Evolutionary conservation across 192 early-diverging fungal genomes (phyloP).

Genomic region (Mycoemilia scoparia): DNA sequence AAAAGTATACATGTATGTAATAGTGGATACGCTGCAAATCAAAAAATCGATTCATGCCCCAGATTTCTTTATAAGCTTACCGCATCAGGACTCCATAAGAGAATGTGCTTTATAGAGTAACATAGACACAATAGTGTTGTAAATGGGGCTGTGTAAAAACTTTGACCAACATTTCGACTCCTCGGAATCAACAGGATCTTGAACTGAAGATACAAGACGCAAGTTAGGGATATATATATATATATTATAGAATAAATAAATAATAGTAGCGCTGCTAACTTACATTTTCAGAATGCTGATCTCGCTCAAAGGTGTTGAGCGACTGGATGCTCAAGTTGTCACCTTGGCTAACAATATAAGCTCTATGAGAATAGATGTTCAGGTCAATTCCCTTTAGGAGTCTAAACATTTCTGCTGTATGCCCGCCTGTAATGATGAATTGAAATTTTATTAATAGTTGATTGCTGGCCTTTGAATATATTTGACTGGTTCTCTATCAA

Average conservation of each 20-base stretch:
- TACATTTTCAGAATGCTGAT: constrained; percentile 23
- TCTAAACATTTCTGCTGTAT: constrained; percentile 81
- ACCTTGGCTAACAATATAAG: constrained; percentile 53
- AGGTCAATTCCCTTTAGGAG: constrained; percentile 44
- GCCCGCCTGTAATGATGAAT: constrained; percentile 44
- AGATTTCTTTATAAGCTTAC: too few species aligned
- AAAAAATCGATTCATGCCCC: too few species aligned
- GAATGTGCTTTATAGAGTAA: constrained; percentile 12
- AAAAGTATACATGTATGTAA: neutral
- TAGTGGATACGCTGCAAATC: too few species aligned
- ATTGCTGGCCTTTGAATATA: too few species aligned
- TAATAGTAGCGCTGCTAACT: neutral
- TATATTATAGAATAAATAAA: constrained; percentile 1
- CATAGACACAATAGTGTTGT: constrained; percentile 18
- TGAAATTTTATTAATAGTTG: neutral
- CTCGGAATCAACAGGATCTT: constrained; percentile 45
- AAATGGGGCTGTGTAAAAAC: constrained; percentile 35
- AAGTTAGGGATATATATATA: constrained; percentile 1
- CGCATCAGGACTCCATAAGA: constrained; percentile 33
- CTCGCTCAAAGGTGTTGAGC: constrained; percentile 39
- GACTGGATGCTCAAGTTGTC: too few species aligned
- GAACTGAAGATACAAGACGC: constrained; percentile 2
- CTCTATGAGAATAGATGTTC: constrained; percentile 35
- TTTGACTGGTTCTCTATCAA: too few species aligned
- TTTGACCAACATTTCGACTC: constrained; percentile 54